Base-by-base conservation (phyloP, 495 filamentous ascomycete genomes). In the Hypoxylon trugodes region DNA sequence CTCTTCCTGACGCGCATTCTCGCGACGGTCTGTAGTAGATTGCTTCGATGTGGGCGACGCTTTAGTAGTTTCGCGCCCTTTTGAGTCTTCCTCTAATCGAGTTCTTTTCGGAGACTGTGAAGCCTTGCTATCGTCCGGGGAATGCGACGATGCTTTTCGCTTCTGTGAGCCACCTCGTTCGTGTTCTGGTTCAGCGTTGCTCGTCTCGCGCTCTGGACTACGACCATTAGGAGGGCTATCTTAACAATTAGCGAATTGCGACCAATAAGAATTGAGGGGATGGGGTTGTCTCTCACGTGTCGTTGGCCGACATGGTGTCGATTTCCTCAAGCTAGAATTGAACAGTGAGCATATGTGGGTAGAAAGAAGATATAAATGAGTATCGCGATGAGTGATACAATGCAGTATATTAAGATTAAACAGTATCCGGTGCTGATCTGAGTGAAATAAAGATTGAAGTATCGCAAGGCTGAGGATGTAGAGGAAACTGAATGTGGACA, bases 1-100 rank as follows among this genome's bases (percentile, higher is more conserved):
- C 70, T 97, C 93, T 60, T 96, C 92, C 53, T 85, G 76, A 26
- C 77, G 81, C 25, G 82, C 77, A 53, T 66, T 80, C 60, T 81
- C 84, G 61, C 68, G 78, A 48, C 71, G 77, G 45, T 65, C 73
- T 53, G 64, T 24, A 28, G 16, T 40, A 24, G 65, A 15, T 66
- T 68, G 62, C 66, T 63, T 82, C 60, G 41, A 68, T 36, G 73
- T 74, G 76, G 28, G 61, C 59, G 56, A 36, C 61, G 59, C 48
- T 57, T 60, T 56, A 49, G 65, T 59, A 59, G 52, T 49, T 63
- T 49, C 68, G 41, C 63, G 47, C 40, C 66, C 62, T 47, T 59
- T 65, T 52, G 58, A 37, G 42, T 75, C 65, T 53, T 56, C 58
- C 19, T 74, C 68, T 49, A 68, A 12, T 43, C 40, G 70, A 16